Conservation (phyloP, 495 filamentous ascomycete genomes). For the Lichina pygmaea region DNA sequence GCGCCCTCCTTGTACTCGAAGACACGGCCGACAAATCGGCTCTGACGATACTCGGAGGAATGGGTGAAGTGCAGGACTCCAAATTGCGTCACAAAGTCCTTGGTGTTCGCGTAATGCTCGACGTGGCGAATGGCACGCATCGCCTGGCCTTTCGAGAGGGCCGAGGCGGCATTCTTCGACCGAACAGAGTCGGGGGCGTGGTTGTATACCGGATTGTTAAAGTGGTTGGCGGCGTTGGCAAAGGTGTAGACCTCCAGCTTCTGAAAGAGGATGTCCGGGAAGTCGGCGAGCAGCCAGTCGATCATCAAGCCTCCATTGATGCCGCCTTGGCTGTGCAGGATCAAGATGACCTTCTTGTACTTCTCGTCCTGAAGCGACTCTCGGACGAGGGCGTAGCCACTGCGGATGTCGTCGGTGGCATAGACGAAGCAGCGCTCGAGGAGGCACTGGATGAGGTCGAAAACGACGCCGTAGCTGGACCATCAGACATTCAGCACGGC, state of each 20-base stretch:
- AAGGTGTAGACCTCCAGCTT: conserved; percentile 19
- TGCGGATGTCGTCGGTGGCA: conserved; percentile 39
- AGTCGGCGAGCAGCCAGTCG: conserved; percentile 55
- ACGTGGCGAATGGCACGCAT: conserved; percentile 35
- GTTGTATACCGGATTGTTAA: neutral
- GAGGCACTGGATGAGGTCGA: conserved; percentile 51
- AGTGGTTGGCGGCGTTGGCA: conserved; percentile 1
- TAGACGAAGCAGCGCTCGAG: conserved; percentile 54
- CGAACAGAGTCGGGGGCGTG: conserved; percentile 21
- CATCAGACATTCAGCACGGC: neutral
- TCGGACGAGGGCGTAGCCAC: conserved; percentile 25
- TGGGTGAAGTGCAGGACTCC: conserved; percentile 44
- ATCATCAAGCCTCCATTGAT: conserved; percentile 49
- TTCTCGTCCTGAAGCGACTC: conserved; percentile 24
- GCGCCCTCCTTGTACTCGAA: conserved; percentile 32
- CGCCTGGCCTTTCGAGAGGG: conserved; percentile 1
- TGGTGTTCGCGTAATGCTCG: conserved; percentile 61
- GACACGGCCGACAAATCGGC: conserved; percentile 47
- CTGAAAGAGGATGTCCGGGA: conserved; percentile 34
- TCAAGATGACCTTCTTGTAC: conserved; percentile 45
- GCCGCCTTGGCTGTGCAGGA: conserved; percentile 62
- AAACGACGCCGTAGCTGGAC: conserved; percentile 28
- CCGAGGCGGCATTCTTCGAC: neutral
- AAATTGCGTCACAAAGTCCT: conserved; percentile 50
- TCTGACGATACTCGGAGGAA: conserved; percentile 9